Percentiles rank a stretch among this genome's conserved stretches.
These are phyloP conservation scores for Penicillium sp. DNA, from an alignment of 2,329 filamentous ascomycete species.

Conservation along the genomic window DNA sequence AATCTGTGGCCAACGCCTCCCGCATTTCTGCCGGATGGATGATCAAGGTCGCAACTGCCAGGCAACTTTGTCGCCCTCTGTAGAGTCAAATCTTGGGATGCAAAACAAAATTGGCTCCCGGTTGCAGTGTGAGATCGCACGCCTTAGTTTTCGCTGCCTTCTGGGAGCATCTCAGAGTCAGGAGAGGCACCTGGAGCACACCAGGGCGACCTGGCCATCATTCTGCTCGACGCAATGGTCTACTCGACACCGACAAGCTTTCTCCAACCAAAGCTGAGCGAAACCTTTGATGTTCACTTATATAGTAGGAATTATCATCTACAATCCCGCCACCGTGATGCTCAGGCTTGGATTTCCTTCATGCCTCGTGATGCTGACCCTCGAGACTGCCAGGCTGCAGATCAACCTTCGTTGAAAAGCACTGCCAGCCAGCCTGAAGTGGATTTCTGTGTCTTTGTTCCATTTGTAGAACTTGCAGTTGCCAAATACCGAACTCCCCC, in stretches of 20 bases:
- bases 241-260: neutral
- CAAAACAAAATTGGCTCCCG: neutral
- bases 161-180: too few species aligned
- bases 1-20: neutral
- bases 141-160: too few species aligned
- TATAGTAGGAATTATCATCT: neutral
- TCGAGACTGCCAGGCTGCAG: neutral
- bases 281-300: too few species aligned
- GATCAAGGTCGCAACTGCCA: neutral
- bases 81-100: neutral
- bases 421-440: neutral
- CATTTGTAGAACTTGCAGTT: neutral
- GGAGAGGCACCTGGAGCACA: neutral
- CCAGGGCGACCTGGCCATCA: neutral
- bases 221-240: neutral
- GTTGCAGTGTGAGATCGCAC: conserved; percentile 8
- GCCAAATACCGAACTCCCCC: neutral
- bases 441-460: neutral
- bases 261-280: too few species aligned
- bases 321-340: neutral
- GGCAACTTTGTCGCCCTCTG: neutral
- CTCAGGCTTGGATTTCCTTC: neutral
- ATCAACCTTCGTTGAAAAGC: neutral
- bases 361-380: neutral
- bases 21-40: conserved; percentile 4